Base-by-base conservation (phyloP, 345 rosid species). In the Aquilaria sinensis region DNA sequence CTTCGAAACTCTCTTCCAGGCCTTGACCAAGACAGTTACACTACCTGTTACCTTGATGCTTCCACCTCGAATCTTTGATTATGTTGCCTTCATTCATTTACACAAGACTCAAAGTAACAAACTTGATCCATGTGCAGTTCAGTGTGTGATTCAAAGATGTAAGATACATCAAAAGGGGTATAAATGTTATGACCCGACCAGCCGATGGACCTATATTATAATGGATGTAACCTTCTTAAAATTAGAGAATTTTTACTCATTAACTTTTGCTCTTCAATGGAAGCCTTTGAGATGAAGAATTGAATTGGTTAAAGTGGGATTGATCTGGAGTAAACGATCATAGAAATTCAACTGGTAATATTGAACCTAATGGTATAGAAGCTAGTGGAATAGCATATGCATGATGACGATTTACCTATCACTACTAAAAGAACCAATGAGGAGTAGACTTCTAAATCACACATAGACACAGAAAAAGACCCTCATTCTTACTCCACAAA, bases 181-280 rank as follows among this genome's bases (percentile, higher is more conserved):
- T 10, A 7, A 43, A 16, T 65, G 61, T 12, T 65, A 54, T 45
- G 33, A 65, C 30, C 41, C 47, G 45, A 10, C 41, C 32, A 43
- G 11, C 8, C 9, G 30, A 10, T 30, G 57, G 14, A 37, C 30
- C 31, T 47, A 56, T 37, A n/a, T 48, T 13, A 45, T 52, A 10
- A 45, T 65, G 43, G 68, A 64, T 54, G 12, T 43, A 10, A 64
- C 51, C 15, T 64, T 65, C 43, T 30, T 54, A 9, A 16, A 65
- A 46, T 31, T 0, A 29, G 9, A 16, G 56, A 10, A 23, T 23
- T 23, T 23, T 23, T 23, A 1, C 23, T 23, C 23, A 23, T 23
- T 1, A 23, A 23, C 23, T 23, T 23, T 23, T 23, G 1, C 23
- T 23, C 23, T 23, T 23, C 1, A 23, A 23, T 23, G 23, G 23